Percentiles rank a stretch among this genome's conserved stretches.
Evolutionary conservation across 495 filamentous ascomycete genomes (phyloP).

Genomic region (Umbilicaria muhlenbergii): DNA sequence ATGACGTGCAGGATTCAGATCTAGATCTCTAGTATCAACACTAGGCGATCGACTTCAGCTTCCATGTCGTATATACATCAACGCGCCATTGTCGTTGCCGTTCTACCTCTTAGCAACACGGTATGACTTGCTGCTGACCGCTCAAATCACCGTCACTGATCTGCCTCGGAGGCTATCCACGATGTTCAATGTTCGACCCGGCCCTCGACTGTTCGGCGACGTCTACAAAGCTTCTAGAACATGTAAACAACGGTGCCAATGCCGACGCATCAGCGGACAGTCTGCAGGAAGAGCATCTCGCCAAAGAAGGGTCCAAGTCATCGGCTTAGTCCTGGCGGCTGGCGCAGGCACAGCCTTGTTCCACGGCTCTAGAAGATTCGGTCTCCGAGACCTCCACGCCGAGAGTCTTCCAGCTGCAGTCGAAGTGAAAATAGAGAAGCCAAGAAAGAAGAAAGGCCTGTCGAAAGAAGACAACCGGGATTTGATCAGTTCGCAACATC

Average conservation of each 20-base stretch:
- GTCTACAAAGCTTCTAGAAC: constrained; percentile 2
- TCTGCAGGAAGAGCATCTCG: not conserved
- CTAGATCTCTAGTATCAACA: too few species aligned
- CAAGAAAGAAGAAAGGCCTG: constrained; percentile 27
- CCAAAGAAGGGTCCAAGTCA: not conserved
- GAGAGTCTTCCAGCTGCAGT: constrained; percentile 30
- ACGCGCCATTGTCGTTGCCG: too few species aligned
- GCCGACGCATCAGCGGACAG: constrained; percentile 2
- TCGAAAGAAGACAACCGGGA: constrained; percentile 57
- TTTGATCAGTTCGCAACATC: constrained; percentile 56
- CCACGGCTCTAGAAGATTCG: constrained; percentile 2
- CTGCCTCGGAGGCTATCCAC: not conserved
- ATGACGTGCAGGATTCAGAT: too few species aligned
- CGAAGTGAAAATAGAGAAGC: constrained; percentile 43
- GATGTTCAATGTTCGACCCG: constrained; percentile 1
- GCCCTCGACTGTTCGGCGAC: not conserved
- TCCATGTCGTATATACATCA: too few species aligned
- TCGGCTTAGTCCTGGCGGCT: constrained; percentile 1
- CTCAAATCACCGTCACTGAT: too few species aligned
- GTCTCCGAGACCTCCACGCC: constrained; percentile 21
- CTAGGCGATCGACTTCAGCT: too few species aligned
- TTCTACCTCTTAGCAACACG: too few species aligned
- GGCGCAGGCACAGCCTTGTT: constrained; percentile 4
- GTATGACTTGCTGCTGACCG: too few species aligned
- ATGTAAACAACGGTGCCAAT: not conserved